Percentiles rank a stretch among this genome's conserved stretches.
Evolutionary conservation across 2,329 filamentous ascomycete genomes (phyloP).

Genomic region (Plectosphaerella cucumerina): DNA sequence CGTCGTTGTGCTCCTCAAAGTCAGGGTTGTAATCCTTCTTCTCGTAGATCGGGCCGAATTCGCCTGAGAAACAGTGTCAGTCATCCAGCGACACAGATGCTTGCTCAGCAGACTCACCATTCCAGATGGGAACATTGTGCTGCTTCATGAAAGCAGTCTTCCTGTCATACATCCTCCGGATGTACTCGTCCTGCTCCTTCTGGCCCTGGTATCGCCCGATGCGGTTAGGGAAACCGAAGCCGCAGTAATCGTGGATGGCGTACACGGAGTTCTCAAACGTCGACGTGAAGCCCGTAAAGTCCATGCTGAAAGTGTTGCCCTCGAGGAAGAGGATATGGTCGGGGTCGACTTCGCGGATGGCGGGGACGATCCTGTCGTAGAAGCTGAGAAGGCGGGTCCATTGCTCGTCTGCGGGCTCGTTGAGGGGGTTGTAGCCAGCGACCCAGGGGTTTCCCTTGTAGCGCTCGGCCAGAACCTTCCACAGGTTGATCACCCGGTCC

Average conservation of each 20-base stretch:
- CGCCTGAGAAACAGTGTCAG: slow-evolving; percentile 19
- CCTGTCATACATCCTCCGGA: slow-evolving; percentile 25
- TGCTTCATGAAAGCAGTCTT: slow-evolving; percentile 34
- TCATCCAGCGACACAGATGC: neutral
- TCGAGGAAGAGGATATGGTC: slow-evolving; percentile 42
- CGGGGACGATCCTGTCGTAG: slow-evolving; percentile 28
- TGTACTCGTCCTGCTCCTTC: slow-evolving; percentile 30
- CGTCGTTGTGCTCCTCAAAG: slow-evolving; percentile 32
- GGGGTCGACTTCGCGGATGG: slow-evolving; percentile 30
- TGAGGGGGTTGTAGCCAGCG: slow-evolving; percentile 33
- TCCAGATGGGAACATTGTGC: slow-evolving; percentile 34
- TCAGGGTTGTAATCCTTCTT: slow-evolving; percentile 21
- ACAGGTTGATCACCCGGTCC: slow-evolving; percentile 38
- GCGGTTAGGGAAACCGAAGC: slow-evolving; percentile 36
- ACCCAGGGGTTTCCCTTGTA: slow-evolving; percentile 37
- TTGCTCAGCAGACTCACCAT: slow-evolving; percentile 30
- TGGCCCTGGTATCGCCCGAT: slow-evolving; percentile 25
- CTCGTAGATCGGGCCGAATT: slow-evolving; percentile 32
- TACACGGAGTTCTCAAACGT: slow-evolving; percentile 35
- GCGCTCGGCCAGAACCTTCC: slow-evolving; percentile 34
- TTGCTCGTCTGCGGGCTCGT: slow-evolving; percentile 14
- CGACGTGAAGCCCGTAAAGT: slow-evolving; percentile 25
- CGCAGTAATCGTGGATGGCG: slow-evolving; percentile 43
- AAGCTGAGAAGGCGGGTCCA: slow-evolving; percentile 28
- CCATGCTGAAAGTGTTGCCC: slow-evolving; percentile 37